Percentiles rank a stretch among this genome's conserved stretches.
Evolutionary conservation across 1,139 yeast genomes (phyloP).

Genomic region (Taphrina betulina): DNA sequence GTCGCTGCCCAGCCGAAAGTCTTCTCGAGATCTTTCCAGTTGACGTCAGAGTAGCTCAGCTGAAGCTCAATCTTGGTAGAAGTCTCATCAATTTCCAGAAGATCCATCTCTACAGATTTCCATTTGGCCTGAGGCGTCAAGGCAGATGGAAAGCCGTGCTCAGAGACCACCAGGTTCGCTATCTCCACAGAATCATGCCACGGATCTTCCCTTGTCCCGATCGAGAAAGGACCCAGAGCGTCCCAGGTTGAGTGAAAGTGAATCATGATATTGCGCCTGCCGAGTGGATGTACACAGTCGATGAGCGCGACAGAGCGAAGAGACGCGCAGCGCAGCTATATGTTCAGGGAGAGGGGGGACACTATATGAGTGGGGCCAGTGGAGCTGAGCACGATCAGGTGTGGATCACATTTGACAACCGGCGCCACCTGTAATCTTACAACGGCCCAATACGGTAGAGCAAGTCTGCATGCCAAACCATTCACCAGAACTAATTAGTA

Average conservation of each 20-base stretch:
- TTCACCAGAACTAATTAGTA: no score
- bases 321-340: no score
- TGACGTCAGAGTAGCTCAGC: conserved; percentile 1
- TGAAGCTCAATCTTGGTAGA: background rate
- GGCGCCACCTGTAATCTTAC: no score
- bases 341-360: no score
- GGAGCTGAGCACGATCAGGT: no score
- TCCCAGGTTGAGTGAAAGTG: background rate
- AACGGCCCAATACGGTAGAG: no score
- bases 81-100: background rate
- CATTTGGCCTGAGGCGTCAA: background rate
- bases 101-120: background rate
- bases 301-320: no score
- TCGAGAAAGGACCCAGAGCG: conserved; percentile 14
- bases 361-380: no score
- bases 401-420: no score
- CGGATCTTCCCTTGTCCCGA: conserved; percentile 25
- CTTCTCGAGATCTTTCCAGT: background rate
- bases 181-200: conserved; percentile 15
- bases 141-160: background rate
- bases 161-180: background rate
- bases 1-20: conserved; percentile 10
- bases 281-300: no score
- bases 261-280: no score
- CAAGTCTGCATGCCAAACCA: no score